Evolutionary conservation across 2,329 filamentous ascomycete genomes (phyloP).

Genomic region (Coleophoma crateriformis): DNA sequence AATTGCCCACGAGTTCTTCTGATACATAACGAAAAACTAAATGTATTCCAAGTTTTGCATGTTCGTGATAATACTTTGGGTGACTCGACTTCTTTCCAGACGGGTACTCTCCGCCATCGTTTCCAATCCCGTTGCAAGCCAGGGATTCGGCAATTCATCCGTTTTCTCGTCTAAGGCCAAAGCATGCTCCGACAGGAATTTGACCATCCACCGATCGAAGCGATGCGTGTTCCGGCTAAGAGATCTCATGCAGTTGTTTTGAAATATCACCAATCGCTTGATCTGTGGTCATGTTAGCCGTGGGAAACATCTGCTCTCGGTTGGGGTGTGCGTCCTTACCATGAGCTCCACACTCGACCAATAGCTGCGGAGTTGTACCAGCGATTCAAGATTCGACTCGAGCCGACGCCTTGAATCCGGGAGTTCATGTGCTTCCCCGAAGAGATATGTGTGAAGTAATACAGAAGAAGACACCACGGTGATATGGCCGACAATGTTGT

Average conservation of each 20-base stretch:
- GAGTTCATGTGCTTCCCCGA: constrained; percentile 27
- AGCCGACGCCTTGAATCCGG: constrained; percentile 18
- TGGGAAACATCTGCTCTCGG: neutral
- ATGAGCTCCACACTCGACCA: constrained; percentile 30
- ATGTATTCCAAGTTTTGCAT: neutral
- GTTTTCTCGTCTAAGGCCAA: constrained; percentile 21
- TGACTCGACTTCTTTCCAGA: constrained; percentile 3
- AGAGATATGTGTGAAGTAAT: constrained; percentile 27
- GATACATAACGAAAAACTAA: neutral
- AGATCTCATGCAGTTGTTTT: constrained; percentile 25
- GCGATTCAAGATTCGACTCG: constrained; percentile 26
- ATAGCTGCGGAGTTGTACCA: constrained; percentile 26
- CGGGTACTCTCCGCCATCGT: neutral
- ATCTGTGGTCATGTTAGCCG: constrained; percentile 16
- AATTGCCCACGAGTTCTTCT: too few relatives aligned
- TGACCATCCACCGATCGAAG: constrained; percentile 25
- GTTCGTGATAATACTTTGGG: constrained; percentile 1
- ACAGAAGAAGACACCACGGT: constrained; percentile 30
- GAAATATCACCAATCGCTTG: constrained; percentile 27
- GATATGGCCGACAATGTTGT: constrained; percentile 30
- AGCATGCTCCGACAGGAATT: constrained; percentile 29
- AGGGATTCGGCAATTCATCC: neutral
- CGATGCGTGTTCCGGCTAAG: constrained; percentile 23
- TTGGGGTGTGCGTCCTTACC: constrained; percentile 14
- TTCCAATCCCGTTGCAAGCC: neutral